Base-by-base conservation (phyloP, 306 rosid species). In the Quercus suber region DNA sequence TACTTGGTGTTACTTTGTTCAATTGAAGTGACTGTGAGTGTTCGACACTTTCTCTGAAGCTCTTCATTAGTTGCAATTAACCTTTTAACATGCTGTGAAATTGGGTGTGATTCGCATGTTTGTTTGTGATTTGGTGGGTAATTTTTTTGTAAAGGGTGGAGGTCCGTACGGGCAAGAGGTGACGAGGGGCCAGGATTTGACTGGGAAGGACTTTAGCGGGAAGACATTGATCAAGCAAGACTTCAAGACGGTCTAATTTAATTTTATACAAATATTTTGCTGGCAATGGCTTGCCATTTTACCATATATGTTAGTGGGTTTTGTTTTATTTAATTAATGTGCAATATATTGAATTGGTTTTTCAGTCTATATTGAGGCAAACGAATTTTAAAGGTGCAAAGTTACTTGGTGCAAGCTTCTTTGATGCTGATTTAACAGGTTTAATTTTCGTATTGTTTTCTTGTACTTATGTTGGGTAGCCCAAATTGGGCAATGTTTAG, bases 341-440 rank as follows among this genome's bases (percentile, higher is more conserved):
- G 69, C 37, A 28, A 27, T 51, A 19, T 2, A 72, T 80, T 76
- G 41, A 15, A 56, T 72, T 75, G 28, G 58, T 13, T 69, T 79
- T 73, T 81, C 89, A 92, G 99, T 94, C 97, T 13, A 94, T 92
- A 73, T 75, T 92, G 75, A 76, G 97, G 73, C 97, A 93, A 81
- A 87, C 97, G 43, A 95, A 95, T 86, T 95, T 95, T 53, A 89
- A 82, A 79, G 97, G 98, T 78, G 93, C 99, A 10, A 95, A 93
- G 78, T 86, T 95, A 80, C 56, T 94, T 72, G 97, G 97, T 74
- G 97, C 97, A 73, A 91, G 97, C 90, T 92, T 95, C 93, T 95
- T 95, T 61, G 98, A 91, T 84, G 90, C 98, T 73, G 99, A 95
- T 88, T 88, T 91, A 84, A 95, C 98, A 65, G 96, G 99, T 93